Base-by-base conservation (phyloP, 2,329 filamentous ascomycete genomes). In the Colletotrichum costaricense region DNA sequence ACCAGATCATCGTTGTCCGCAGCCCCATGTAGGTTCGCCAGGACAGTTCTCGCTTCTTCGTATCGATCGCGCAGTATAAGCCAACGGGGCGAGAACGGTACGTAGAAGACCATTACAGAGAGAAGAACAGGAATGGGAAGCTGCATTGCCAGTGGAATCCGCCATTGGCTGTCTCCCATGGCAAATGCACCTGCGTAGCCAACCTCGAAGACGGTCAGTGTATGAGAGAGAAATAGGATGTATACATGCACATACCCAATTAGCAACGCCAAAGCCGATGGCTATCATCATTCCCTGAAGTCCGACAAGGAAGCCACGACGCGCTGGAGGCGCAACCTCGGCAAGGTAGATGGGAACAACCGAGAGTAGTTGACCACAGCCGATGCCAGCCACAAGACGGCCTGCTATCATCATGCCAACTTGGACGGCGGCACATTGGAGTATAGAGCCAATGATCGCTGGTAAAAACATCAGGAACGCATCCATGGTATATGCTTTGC, bases 131-230 rank as follows among this genome's bases (percentile, higher is more conserved):
- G 76, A 1, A 76, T 69, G 0, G 81, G 78, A 2, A 78, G 76
- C 69, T 84, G 81, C 33, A 80, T 78, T 7, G 79, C 81, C 4
- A 83, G 76, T 7, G 80, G 80, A 11, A 83, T 78, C 0, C 81
- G 76, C 82, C 82, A 84, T 60, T 81, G 79, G 0, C 74, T 55
- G 56, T 81, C 75, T 0, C 79, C 79, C 9, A 70, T 24, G 1
- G 78, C 79, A 65, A 79, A 83, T 0, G 78, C 78, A 9, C 83
- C 79, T 3, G 78, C 80, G 67, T 82, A 84, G 3, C 83, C 84
- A 49, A 49, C 42, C 42, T 49, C 5, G 12, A 49, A 49, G 3
- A 49, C 19, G 7, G 42, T 49, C 19, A 49, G 42, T 49, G 42
- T 49, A 8, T 49, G 42, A 49, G 19, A 4, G 42, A 49, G 19